Percentiles rank a stretch among this genome's conserved stretches.
Evolutionary conservation across 495 filamentous ascomycete genomes (phyloP).

Genomic region (Lichenothelia convexa): DNA sequence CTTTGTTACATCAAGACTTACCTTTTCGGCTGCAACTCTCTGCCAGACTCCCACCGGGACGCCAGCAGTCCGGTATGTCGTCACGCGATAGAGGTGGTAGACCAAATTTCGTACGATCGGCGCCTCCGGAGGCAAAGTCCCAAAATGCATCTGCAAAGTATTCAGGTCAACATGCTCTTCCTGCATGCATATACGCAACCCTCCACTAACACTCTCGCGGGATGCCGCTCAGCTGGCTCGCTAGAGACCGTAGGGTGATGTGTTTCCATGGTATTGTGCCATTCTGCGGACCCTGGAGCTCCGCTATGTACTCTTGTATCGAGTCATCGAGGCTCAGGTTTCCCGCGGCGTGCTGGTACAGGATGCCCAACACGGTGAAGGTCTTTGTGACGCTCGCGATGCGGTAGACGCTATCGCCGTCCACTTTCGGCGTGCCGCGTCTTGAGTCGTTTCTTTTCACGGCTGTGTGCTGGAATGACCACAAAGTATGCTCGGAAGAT

Average conservation of each 20-base stretch:
- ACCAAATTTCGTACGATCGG: conserved; percentile 8
- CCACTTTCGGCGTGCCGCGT: conserved; percentile 11
- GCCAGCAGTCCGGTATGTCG: no score
- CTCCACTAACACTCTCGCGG: conserved; percentile 18
- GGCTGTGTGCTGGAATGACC: conserved; percentile 18
- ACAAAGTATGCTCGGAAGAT: conserved; percentile 15
- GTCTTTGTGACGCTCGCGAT: conserved; percentile 22
- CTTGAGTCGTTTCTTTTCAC: conserved; percentile 13
- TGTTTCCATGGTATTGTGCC: conserved; percentile 19
- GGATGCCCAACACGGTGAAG: conserved; percentile 19
- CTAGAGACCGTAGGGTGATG: conserved; percentile 20
- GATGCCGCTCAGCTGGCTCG: conserved; percentile 21
- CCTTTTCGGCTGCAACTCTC: no score
- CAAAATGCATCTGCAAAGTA: no score
- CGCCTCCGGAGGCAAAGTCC: conserved; percentile 1
- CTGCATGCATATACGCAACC: no score
- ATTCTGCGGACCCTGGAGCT: conserved; percentile 8
- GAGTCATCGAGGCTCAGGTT: conserved; percentile 19
- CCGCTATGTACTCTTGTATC: conserved; percentile 14
- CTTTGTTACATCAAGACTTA: no score
- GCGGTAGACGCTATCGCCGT: conserved; percentile 17
- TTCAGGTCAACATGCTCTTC: no score
- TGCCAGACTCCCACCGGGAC: no score
- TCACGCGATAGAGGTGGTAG: conserved; percentile 14
- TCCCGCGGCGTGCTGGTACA: conserved; percentile 19